These are phyloP conservation scores for Vanderwaltozyma polyspora DNA, from an alignment of 805 yeast genomes.

Conservation along the genomic window DNA sequence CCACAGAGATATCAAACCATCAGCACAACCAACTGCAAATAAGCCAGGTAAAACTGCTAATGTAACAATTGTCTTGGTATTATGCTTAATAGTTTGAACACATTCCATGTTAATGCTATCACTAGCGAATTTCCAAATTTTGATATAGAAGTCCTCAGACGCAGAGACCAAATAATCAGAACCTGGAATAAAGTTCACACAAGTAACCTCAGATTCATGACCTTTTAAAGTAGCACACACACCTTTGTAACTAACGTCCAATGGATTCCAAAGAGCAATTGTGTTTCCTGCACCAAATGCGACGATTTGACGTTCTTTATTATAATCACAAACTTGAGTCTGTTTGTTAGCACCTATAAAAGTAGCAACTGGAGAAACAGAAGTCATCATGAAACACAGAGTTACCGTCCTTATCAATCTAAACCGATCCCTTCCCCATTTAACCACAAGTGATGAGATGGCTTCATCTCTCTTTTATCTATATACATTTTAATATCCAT, in stretches of 20 bases:
- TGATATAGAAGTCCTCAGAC: constrained; percentile 54
- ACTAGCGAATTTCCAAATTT: constrained; percentile 41
- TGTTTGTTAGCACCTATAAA: constrained; percentile 68
- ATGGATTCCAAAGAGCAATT: constrained; percentile 62
- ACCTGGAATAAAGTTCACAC: constrained; percentile 46
- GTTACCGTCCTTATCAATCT: not conserved
- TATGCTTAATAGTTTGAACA: constrained; percentile 29
- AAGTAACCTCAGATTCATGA: constrained; percentile 53
- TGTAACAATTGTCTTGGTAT: constrained; percentile 43
- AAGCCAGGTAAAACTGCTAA: constrained; percentile 34
- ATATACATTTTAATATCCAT: no score
- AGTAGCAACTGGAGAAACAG: constrained; percentile 38
- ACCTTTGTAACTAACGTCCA: constrained; percentile 33
- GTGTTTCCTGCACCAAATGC: constrained; percentile 66
- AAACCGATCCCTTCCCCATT: not conserved
- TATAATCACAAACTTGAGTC: constrained; percentile 46
- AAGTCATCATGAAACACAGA: not conserved
- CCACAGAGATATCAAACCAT: constrained; percentile 51
- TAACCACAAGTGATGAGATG: no score
- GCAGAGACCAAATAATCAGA: constrained; percentile 43
- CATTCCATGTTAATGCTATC: constrained; percentile 12
- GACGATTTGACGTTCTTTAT: constrained; percentile 28
- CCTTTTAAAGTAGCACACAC: constrained; percentile 46
- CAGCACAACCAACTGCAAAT: constrained; percentile 53
- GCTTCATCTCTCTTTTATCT: no score